Evolutionary conservation across 1,284 basidiomycete genomes (phyloP), one percentile per base, ranked within the genome.

Genomic region (Sporisorium iseilematis-ciliati): DNA sequence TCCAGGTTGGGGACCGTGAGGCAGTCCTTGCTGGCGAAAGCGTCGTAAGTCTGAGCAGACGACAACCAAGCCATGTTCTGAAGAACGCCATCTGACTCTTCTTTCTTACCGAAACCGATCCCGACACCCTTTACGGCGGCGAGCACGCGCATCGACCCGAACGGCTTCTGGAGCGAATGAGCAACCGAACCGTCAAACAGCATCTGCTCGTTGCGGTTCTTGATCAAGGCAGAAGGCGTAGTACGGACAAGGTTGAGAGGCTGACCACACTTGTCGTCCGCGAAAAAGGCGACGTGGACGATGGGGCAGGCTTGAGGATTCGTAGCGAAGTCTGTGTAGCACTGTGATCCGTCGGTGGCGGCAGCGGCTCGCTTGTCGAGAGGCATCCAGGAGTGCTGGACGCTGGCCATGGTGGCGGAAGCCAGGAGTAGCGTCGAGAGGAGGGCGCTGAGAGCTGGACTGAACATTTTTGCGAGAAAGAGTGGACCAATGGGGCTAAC

Each of bases 61-160:
- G 66, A 75, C 55, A 75, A 48, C 50, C 46, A 69, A 0, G 72
- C 72, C 59, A 58, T 60, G 57, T 75, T 75, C 52, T 65, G 61
- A 8, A 69, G 61, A 16, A 66, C 46, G 3, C 7, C 31, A 49
- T 75, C 72, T 8, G 72, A 69, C 38, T 75, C 72, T 31, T 58
- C 58, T 3, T 20, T n/a, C 14, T 49, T 50, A 2, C 62, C 66
- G 23, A 75, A 75, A 1, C 72, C 72, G 33, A 75, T 42, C 7
- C 66, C 72, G n/a, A 69, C 45, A 10, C 66, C 72, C 7, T 18
- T 4, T 10, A 49, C 60, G 0, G 66, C 66, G 29, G 48, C 72
- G 5, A 75, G n/a, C 12, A 75, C 54, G 2, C 59, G 61, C 18
- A 75, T 26, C n/a, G 72, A 69, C 10, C 62, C 58, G 11, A 69